These are phyloP conservation scores for Brassica hybrid DNA, from an alignment of 441 rosid species.

Conservation along the genomic window DNA sequence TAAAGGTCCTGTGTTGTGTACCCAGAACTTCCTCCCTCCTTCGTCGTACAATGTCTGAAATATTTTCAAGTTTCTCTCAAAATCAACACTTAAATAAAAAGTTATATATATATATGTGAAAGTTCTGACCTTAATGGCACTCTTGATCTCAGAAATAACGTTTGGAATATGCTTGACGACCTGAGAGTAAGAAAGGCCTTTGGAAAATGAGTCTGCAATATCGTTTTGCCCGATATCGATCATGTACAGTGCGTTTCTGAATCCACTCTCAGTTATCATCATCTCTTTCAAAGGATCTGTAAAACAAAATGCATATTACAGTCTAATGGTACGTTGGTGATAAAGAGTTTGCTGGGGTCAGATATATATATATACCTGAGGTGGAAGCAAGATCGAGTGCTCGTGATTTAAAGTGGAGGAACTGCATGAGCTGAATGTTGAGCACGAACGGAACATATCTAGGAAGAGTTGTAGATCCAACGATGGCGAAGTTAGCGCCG, in stretches of 20 bases:
- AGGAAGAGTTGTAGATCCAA: conserved; percentile 83
- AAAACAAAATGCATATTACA: conserved; percentile 13
- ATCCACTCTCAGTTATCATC: conserved; percentile 54
- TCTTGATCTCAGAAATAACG: conserved; percentile 52
- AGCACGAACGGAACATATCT: conserved; percentile 71
- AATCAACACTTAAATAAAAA: neutral
- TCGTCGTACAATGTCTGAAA: conserved; percentile 57
- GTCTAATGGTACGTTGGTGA: neutral
- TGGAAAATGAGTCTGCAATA: conserved; percentile 67
- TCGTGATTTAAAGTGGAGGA: conserved; percentile 76
- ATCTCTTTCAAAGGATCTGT: conserved; percentile 40
- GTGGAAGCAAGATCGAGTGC: conserved; percentile 57
- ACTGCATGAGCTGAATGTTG: conserved; percentile 86
- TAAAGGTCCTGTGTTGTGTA: conserved; percentile 84
- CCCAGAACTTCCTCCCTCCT: conserved; percentile 87
- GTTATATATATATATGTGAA: neutral
- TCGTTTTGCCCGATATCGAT: conserved; percentile 89
- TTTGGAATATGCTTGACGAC: conserved; percentile 56
- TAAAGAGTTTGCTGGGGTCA: neutral
- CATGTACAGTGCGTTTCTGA: conserved; percentile 73
- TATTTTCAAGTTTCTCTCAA: conserved; percentile 1
- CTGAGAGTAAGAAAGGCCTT: conserved; percentile 52
- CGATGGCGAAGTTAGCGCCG: conserved; percentile 78
- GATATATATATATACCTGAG: conserved; percentile 38
- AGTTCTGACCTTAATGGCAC: conserved; percentile 52